Percentiles rank a stretch among this genome's conserved stretches.
phyloP scores from a whole-genome alignment of 768 basidiomycete genomes.

The Boletus pseudo-olivaceus region DNA sequence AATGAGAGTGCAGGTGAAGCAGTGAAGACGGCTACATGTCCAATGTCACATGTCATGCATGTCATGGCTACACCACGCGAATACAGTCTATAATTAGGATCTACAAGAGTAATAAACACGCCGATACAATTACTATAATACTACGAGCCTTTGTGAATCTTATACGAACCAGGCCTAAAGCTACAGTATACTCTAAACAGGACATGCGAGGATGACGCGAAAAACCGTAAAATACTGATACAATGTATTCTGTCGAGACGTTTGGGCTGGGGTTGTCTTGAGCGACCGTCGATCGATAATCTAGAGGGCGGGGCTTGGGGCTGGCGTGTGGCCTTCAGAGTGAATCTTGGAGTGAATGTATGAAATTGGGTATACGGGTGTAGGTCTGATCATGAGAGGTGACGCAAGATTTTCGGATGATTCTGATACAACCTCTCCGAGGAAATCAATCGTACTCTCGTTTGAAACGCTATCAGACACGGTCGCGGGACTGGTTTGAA shows the following conservation, averaged over 20 bases:
- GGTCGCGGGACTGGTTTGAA: conserved; percentile 5
- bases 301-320: conserved; percentile 1
- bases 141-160: not conserved
- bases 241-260: not conserved
- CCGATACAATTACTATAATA: not conserved
- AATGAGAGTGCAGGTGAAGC: not conserved
- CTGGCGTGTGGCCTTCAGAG: conserved; percentile 1
- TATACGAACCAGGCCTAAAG: not conserved
- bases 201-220: conserved; percentile 3
- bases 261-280: not conserved
- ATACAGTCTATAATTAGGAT: not conserved
- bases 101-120: conserved; percentile 3
- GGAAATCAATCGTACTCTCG: not conserved
- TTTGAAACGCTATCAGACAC: conserved; percentile 3
- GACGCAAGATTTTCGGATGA: conserved; percentile 10
- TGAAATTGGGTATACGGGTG: conserved; percentile 26
- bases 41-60: no score
- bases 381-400: conserved; percentile 28
- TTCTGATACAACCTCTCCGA: not conserved
- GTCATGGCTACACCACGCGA: not conserved
- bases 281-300: not conserved
- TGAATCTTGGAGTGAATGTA: conserved; percentile 18
- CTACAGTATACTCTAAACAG: conserved; percentile 16
- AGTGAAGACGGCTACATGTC: not conserved
- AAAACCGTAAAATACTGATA: conserved; percentile 10